Evolutionary conservation across 148 eudicot genomes (phyloP).

Genomic region (Cornus suecica): DNA sequence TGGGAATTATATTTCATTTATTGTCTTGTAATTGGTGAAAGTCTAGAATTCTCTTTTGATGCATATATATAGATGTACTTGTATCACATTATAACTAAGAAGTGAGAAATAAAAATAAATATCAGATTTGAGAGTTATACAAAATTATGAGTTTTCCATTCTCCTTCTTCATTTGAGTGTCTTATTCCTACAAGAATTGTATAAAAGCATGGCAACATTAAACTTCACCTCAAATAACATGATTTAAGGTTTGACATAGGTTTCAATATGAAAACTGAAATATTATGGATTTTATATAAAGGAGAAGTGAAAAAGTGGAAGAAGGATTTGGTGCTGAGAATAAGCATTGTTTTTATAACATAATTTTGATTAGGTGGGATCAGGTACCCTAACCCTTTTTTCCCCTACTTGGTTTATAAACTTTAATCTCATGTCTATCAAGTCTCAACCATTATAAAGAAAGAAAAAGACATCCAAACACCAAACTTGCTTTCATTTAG

Average conservation of each 20-base stretch:
- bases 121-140: too few species aligned
- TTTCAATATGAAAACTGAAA: neutral
- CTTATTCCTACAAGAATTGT: too few species aligned
- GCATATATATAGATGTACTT: too few species aligned
- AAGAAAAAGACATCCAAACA: neutral
- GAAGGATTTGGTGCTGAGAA: slow-evolving; percentile 20
- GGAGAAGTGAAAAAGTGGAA: slow-evolving; percentile 4
- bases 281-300: neutral
- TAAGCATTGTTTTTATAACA: slow-evolving; percentile 9
- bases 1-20: too few species aligned
- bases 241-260: neutral
- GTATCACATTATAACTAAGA: too few species aligned
- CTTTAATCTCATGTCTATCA: neutral
- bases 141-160: too few species aligned
- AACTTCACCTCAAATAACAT: too few species aligned
- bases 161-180: too few species aligned
- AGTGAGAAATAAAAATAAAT: too few species aligned
- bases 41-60: too few species aligned
- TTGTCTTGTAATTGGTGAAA: too few species aligned
- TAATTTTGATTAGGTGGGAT: slow-evolving; percentile 19
- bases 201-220: neutral
- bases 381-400: slow-evolving; percentile 10
- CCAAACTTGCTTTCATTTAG: neutral
- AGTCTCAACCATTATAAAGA: neutral
- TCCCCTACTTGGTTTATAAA: neutral